phyloP scores from a whole-genome alignment of 441 rosid species.

The Hura crepitans region DNA sequence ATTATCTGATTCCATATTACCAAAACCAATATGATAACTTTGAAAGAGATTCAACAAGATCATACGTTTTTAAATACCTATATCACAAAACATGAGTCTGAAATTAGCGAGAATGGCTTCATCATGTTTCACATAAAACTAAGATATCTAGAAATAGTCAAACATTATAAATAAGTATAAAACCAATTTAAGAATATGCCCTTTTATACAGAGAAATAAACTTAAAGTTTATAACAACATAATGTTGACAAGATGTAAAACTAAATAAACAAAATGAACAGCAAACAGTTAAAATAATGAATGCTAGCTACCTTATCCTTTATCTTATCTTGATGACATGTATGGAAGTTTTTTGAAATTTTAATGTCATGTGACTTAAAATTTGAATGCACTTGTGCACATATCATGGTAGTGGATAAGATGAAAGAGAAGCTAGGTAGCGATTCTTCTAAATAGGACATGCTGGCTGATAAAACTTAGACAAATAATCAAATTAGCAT shows the following conservation, averaged over 20 bases:
- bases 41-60: background rate
- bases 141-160: background rate
- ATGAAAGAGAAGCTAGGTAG: no score
- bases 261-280: background rate
- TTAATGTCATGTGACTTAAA: no score
- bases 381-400: no score
- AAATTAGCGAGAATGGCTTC: background rate
- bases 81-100: background rate
- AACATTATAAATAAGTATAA: background rate
- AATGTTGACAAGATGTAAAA: background rate
- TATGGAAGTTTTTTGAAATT: no score
- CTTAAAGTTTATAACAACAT: background rate
- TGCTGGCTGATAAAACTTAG: background rate
- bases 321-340: no score
- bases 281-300: no score
- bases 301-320: no score
- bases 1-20: background rate
- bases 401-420: no score
- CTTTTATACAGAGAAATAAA: background rate
- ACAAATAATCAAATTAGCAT: background rate
- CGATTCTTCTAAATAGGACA: no score
- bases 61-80: background rate
- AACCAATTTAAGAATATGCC: background rate
- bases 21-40: background rate
- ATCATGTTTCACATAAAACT: slow-evolving; percentile 5